Evolutionary conservation across 2,329 filamentous ascomycete genomes (phyloP).

Genomic region (Celoporthe dispersa): DNA sequence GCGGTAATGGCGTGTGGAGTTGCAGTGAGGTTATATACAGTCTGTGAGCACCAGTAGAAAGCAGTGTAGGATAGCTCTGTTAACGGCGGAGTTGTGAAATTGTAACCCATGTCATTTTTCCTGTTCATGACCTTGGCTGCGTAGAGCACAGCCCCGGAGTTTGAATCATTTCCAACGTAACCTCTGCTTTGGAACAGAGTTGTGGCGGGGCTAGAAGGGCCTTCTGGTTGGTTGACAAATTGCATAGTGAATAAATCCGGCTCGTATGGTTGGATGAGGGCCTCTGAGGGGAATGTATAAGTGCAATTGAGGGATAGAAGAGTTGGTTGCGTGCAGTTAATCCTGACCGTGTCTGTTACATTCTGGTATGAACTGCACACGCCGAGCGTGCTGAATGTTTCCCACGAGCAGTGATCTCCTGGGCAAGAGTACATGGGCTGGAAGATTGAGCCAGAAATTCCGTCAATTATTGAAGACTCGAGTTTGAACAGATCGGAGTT

Average conservation of each 20-base stretch:
- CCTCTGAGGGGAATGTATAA: slow-evolving; percentile 19
- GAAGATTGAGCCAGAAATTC: slow-evolving; percentile 24
- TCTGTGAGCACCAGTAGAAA: slow-evolving; percentile 25
- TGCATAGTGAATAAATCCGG: not conserved
- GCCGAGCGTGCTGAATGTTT: slow-evolving; percentile 29
- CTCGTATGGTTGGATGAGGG: not conserved
- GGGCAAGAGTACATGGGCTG: slow-evolving; percentile 30
- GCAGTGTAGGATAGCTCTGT: slow-evolving; percentile 3
- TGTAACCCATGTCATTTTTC: not conserved
- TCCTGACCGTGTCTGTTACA: slow-evolving; percentile 16
- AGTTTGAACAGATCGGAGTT: slow-evolving; percentile 29
- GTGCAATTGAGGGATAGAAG: slow-evolving; percentile 5
- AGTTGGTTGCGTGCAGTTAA: slow-evolving; percentile 13
- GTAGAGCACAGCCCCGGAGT: not conserved
- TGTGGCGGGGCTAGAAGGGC: not conserved
- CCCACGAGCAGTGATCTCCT: slow-evolving; percentile 29
- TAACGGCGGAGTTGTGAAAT: not conserved
- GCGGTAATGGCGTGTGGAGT: not conserved
- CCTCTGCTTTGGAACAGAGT: not conserved
- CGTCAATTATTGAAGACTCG: slow-evolving; percentile 28
- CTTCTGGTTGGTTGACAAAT: not conserved
- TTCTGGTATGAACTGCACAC: slow-evolving; percentile 30
- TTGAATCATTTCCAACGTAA: not conserved
- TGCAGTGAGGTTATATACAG: slow-evolving; percentile 22
- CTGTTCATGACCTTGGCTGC: not conserved